phyloP scores from a whole-genome alignment of 371 early-diverging fungal genomes.

The Lichtheimia hyalospora region DNA sequence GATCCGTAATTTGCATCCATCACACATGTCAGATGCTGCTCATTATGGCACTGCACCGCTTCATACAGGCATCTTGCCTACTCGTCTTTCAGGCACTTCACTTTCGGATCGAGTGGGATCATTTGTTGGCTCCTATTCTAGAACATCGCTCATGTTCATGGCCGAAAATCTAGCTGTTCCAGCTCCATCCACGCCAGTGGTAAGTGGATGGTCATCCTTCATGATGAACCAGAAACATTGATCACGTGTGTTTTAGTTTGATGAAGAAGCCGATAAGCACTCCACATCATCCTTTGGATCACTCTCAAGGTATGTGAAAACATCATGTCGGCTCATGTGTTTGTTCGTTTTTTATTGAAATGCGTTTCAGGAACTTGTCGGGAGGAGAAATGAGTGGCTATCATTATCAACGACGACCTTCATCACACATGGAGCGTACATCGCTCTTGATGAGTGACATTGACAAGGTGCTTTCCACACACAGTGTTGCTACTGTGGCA shows the following conservation, averaged over 20 bases:
- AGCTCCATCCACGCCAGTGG: conserved; percentile 9
- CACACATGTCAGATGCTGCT: conserved; percentile 22
- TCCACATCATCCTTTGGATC: conserved; percentile 23
- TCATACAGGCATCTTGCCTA: neutral
- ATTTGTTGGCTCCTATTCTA: conserved; percentile 52
- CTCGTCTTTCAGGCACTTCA: conserved; percentile 11
- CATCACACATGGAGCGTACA: conserved; percentile 15
- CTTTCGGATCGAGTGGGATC: conserved; percentile 28
- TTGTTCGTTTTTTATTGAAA: too few relatives aligned
- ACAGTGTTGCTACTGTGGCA: conserved; percentile 36
- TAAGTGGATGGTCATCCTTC: neutral
- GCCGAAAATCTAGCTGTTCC: conserved; percentile 48
- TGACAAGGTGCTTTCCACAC: conserved; percentile 28
- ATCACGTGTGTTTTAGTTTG: conserved; percentile 19
- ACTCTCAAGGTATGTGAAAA: conserved; percentile 16
- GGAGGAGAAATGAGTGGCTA: too few relatives aligned
- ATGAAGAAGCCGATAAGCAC: conserved; percentile 35
- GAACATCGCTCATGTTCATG: conserved; percentile 53
- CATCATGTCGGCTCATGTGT: neutral
- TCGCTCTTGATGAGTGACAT: conserved; percentile 26
- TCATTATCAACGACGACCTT: neutral
- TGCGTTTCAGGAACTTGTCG: too few relatives aligned
- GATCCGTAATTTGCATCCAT: conserved; percentile 43
- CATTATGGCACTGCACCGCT: conserved; percentile 6
- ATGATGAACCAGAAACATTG: too few relatives aligned